Conservation (phyloP, 352 stramenopile genomes). For the Plasmopara halstedii region DNA sequence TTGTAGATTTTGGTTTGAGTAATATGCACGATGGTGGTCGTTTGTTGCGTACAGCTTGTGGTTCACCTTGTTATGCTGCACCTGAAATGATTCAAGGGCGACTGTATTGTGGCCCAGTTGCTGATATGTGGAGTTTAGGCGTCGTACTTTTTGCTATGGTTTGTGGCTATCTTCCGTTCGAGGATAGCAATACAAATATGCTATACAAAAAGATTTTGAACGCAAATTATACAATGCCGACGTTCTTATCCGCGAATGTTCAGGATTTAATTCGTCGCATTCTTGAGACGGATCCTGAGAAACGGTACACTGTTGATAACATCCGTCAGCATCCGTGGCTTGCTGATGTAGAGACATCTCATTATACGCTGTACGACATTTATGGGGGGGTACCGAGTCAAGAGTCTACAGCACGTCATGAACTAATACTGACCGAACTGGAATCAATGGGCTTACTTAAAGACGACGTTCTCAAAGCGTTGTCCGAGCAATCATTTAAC, state of each 20-base stretch:
- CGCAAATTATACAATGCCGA: constrained; percentile 78
- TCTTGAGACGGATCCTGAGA: constrained; percentile 78
- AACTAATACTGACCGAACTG: constrained; percentile 48
- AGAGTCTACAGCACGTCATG: constrained; percentile 18
- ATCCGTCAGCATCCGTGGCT: constrained; percentile 85
- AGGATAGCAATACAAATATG: constrained; percentile 86
- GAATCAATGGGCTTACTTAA: constrained; percentile 39
- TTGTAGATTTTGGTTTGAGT: constrained; percentile 90
- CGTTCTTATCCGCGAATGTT: constrained; percentile 62
- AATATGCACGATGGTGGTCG: constrained; percentile 80
- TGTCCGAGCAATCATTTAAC: constrained; percentile 59
- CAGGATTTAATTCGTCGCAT: constrained; percentile 80
- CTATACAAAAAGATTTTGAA: constrained; percentile 92
- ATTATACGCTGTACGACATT: constrained; percentile 4
- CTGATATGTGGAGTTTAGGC: constrained; percentile 89
- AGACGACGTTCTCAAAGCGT: constrained; percentile 25
- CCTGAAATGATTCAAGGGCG: constrained; percentile 90
- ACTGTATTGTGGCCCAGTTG: constrained; percentile 71
- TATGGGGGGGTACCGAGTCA: constrained; percentile 1
- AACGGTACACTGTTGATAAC: constrained; percentile 58
- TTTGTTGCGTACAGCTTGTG: constrained; percentile 86
- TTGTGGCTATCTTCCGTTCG: constrained; percentile 87
- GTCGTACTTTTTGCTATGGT: constrained; percentile 92
- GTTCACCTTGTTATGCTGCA: constrained; percentile 88
- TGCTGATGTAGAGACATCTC: constrained; percentile 19